These are phyloP conservation scores for Fraxinus americana DNA, from an alignment of 257 asterid genomes.

Conservation along the genomic window DNA sequence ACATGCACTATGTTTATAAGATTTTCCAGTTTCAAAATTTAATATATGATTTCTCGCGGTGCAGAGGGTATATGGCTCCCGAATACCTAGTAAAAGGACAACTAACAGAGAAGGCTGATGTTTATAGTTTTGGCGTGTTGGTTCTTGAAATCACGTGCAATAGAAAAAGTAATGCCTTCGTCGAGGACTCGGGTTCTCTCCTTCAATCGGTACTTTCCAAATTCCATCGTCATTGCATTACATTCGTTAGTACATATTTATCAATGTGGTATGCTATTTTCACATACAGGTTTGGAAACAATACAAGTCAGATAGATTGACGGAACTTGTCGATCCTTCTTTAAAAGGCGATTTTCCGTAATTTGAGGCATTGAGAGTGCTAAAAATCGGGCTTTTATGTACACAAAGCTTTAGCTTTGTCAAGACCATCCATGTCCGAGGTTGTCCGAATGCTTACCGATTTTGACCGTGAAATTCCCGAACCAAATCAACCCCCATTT, in stretches of 20 bases:
- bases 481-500: conserved; percentile 83
- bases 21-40: neutral
- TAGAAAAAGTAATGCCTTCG: conserved; percentile 72
- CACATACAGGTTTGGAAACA: conserved; percentile 70
- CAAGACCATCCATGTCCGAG: conserved; percentile 80
- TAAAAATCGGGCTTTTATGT: conserved; percentile 70
- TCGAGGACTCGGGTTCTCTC: conserved; percentile 69
- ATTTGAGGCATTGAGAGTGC: conserved; percentile 50
- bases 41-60: neutral
- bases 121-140: conserved; percentile 80
- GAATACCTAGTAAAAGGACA: conserved; percentile 93
- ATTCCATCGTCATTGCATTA: neutral
- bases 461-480: conserved; percentile 52
- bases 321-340: conserved; percentile 63
- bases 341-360: conserved; percentile 53
- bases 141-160: conserved; percentile 82
- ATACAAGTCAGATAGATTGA: conserved; percentile 45
- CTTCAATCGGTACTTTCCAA: conserved; percentile 59
- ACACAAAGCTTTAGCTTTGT: conserved; percentile 75
- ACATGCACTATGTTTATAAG: neutral
- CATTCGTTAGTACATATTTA: neutral
- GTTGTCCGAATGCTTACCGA: conserved; percentile 70
- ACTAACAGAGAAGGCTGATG: conserved; percentile 95
- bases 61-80: conserved; percentile 98
- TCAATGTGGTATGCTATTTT: conserved; percentile 10